Base-by-base conservation (phyloP, 108 stramenopile species). In the Nannochloropsis salina region DNA sequence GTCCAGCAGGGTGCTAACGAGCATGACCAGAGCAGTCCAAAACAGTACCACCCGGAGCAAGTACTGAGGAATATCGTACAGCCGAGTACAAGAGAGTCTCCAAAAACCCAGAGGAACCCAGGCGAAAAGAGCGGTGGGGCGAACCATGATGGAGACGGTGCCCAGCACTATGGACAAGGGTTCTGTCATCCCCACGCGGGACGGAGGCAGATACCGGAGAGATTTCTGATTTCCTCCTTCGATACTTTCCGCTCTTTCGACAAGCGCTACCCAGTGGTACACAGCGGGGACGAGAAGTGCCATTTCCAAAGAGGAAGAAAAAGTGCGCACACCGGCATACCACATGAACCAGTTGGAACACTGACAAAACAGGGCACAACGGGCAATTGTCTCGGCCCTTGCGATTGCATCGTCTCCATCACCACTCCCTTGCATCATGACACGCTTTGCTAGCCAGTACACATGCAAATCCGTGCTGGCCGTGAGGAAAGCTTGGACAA, bases 71-170 rank as follows among this genome's bases (percentile, higher is more conserved):
- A 74, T 6, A n/a, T 74, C 61, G n/a, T 4, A 15, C 20, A 74
- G 2, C 20, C 61, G 61, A 4, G 61, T 74, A n/a, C n/a, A n/a
- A 74, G n/a, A 74, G 6, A 74, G 4, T 2, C 61, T 15, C 83
- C 20, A 42, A 31, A 84, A 15, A 8, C 45, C 45, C 22, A 84
- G 83, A 20, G 40, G 45, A 8, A 21, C 45, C 43, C 43, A 40
- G 2, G 83, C n/a, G 15, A 84, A 31, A 44, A 21, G 43, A 3
- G 83, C 83, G 42, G 83, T 84, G n/a, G 83, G 83, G 21, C 83
- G 83, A 9, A 84, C 47, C 8, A 12, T 3, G 83, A 43, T 44
- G 9, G 83, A 43, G 42, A 45, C 21, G 31, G 43, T 11, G 11
- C 31, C 83, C 20, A 84, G 12, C 20, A 51, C 44, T 21, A 84